Evolutionary conservation across 2,329 filamentous ascomycete genomes (phyloP).

Genomic region (Xylaria multiplex): DNA sequence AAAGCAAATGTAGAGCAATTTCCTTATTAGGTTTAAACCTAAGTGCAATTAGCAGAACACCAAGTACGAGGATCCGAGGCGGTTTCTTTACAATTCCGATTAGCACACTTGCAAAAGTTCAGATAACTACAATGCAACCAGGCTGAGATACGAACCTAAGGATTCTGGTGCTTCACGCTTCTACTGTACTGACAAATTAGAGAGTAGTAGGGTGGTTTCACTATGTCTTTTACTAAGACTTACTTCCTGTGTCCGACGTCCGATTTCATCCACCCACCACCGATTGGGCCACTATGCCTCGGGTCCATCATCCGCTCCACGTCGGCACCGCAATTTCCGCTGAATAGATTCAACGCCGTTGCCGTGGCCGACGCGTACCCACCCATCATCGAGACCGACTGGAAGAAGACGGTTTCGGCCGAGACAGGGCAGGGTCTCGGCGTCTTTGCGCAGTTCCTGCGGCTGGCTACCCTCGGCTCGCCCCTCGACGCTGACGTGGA

Average conservation of each 20-base stretch:
- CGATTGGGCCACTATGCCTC: slow-evolving; percentile 16
- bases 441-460: slow-evolving; percentile 27
- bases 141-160: neutral
- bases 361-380: slow-evolving; percentile 12
- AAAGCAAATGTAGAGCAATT: too few relatives aligned
- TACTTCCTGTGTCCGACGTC: slow-evolving; percentile 26
- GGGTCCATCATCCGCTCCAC: slow-evolving; percentile 25
- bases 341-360: slow-evolving; percentile 1
- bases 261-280: slow-evolving; percentile 20
- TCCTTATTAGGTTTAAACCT: too few relatives aligned
- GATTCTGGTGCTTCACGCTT: neutral
- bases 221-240: slow-evolving; percentile 21
- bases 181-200: too few relatives aligned
- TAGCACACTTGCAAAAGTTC: too few relatives aligned
- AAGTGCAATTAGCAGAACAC: too few relatives aligned
- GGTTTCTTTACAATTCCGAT: too few relatives aligned
- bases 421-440: slow-evolving; percentile 16
- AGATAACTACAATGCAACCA: too few relatives aligned
- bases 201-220: too few relatives aligned
- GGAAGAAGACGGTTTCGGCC: slow-evolving; percentile 22
- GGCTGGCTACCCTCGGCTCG: slow-evolving; percentile 14
- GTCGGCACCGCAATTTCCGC: slow-evolving; percentile 20
- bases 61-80: too few relatives aligned
- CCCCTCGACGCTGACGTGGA: slow-evolving; percentile 8
- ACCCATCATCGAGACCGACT: slow-evolving; percentile 23